Conservation (phyloP, 169 alveolate genomes). For the Plasmodium yoelii region DNA sequence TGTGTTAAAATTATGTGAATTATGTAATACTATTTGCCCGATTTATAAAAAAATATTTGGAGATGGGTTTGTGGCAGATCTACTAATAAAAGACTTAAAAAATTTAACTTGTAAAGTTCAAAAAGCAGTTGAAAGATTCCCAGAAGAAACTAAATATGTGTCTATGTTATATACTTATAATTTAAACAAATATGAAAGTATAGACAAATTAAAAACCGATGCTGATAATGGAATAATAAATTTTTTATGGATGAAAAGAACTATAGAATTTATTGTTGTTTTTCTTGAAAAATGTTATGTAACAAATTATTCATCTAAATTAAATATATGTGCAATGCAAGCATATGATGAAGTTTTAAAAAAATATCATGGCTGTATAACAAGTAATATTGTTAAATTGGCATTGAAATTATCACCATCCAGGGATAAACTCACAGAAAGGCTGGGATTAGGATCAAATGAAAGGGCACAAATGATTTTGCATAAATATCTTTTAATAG, state of each 20-base stretch:
- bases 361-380: conserved; percentile 57
- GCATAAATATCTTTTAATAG: conserved; percentile 30
- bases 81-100: conserved; percentile 58
- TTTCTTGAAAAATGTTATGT: conserved; percentile 73
- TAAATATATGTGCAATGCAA: conserved; percentile 58
- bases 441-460: conserved; percentile 18
- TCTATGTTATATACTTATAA: conserved; percentile 64
- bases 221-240: conserved; percentile 55
- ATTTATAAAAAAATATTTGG: conserved; percentile 69
- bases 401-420: conserved; percentile 54
- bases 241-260: conserved; percentile 74
- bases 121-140: conserved; percentile 66
- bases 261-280: conserved; percentile 64
- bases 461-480: conserved; percentile 30
- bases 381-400: conserved; percentile 52
- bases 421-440: conserved; percentile 40
- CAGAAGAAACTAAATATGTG: conserved; percentile 71
- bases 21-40: conserved; percentile 54
- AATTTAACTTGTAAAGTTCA: conserved; percentile 54
- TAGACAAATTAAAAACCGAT: conserved; percentile 59
- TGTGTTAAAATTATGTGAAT: conserved; percentile 62
- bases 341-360: conserved; percentile 72
- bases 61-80: conserved; percentile 53
- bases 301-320: conserved; percentile 30
- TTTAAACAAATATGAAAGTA: conserved; percentile 56